Conservation (phyloP, 371 early-diverging fungal species). For the Zychaea mexicana region DNA sequence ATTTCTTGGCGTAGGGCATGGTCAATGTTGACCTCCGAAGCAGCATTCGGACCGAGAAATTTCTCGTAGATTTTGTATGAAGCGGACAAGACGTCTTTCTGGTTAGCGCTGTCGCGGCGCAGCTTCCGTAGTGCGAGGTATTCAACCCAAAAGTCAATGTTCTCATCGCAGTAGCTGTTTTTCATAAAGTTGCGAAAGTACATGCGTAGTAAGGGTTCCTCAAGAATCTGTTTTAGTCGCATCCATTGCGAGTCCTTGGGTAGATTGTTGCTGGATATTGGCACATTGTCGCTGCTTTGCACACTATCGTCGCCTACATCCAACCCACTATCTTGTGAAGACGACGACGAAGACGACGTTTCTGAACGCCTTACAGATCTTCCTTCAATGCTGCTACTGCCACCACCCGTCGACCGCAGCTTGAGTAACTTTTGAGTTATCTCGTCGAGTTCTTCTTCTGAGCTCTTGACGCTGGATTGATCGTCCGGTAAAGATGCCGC, state of each 20-base stretch:
- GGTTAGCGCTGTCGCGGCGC: conserved; percentile 5
- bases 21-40: conserved; percentile 61
- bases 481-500: not conserved
- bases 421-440: conserved; percentile 5
- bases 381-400: not conserved
- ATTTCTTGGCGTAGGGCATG: conserved; percentile 45
- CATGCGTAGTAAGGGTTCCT: conserved; percentile 52
- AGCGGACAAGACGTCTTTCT: conserved; percentile 43
- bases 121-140: conserved; percentile 34
- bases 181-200: conserved; percentile 63
- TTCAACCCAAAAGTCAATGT: conserved; percentile 70
- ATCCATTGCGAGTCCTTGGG: conserved; percentile 55
- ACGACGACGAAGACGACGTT: not conserved
- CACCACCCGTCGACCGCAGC: not conserved
- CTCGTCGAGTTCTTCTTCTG: conserved; percentile 8
- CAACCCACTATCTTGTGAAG: conserved; percentile 3
- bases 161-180: conserved; percentile 74
- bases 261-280: conserved; percentile 2
- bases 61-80: conserved; percentile 58
- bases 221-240: conserved; percentile 59
- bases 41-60: conserved; percentile 51
- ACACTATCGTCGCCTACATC: not conserved
- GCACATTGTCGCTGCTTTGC: conserved; percentile 27
- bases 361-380: not conserved
- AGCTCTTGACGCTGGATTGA: not conserved